Evolutionary conservation across 2,329 filamentous ascomycete genomes (phyloP), one percentile per base, ranked within the genome.

Genomic region (Fusarium concolor): DNA sequence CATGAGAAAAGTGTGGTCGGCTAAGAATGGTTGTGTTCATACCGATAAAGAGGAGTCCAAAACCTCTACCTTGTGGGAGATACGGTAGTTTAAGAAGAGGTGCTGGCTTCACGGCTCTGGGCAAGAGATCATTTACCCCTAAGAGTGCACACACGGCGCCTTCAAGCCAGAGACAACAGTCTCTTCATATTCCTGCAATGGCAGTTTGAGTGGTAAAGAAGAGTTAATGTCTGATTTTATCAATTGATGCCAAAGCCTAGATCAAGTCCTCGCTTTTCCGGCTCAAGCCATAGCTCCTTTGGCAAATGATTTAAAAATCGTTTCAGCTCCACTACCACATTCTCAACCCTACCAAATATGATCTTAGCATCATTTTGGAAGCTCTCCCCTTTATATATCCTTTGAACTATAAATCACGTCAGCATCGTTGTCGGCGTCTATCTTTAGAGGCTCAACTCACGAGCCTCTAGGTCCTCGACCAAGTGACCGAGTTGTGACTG

Each of bases 211-310:
- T 15, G 14, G 14, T 7, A 15, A 17, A 2, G 6, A 33, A 33
- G 31, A 17, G 31, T 15, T 4, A 33, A 33, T 33, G 31, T 3
- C 14, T 33, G 31, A 14, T 31, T 8, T 17, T 33, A 17, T 33
- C 12, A 33, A 15, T 17, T 33, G 14, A 33, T 8, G 14, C 31
- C 31, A 17, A 33, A 33, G 31, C 14, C 31, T 33, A 17, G 33
- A 37, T n/a, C 10, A 18, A 14, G 18, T 17, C 10, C 42, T 60
- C 42, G 37, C n/a, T 18, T 47, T 5, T 64, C 60, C 9, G 33
- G 35, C 5, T 65, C 65, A 55, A 69, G 65, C 66, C 66, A 68
- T 50, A 56, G 29, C 41, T 68, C 65, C 31, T 47, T 69, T 22
- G 65, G 51, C 10, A 69, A 56, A 47, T 45, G 43, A 2, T 47